A percentile compares a stretch with the other conserved stretches of the same genome.
phyloP scores from a whole-genome alignment of 768 basidiomycete species.

The Hericium coralloides region DNA sequence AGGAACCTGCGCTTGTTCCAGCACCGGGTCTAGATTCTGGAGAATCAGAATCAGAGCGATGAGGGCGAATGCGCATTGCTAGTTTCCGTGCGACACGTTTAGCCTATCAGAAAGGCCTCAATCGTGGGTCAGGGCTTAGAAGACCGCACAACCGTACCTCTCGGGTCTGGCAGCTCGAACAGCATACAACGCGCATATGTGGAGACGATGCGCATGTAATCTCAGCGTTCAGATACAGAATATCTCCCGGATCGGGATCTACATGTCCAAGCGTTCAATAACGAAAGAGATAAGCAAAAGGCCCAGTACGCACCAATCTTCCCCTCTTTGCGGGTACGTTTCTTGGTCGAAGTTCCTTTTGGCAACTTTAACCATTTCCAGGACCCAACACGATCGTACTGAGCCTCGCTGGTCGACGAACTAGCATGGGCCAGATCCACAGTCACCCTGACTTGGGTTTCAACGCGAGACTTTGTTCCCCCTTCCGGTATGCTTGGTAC shows the following conservation, averaged over 20 bases:
- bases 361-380: slow-evolving; percentile 87
- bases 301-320: slow-evolving; percentile 52
- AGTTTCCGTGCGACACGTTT: slow-evolving; percentile 88
- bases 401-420: slow-evolving; percentile 48
- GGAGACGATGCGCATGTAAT: slow-evolving; percentile 81
- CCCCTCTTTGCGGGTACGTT: slow-evolving; percentile 72
- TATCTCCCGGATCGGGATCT: slow-evolving; percentile 65
- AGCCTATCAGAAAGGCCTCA: slow-evolving; percentile 38
- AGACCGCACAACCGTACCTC: slow-evolving; percentile 43
- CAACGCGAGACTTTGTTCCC: slow-evolving; percentile 89
- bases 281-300: slow-evolving; percentile 14
- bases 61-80: slow-evolving; percentile 73
- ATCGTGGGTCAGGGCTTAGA: slow-evolving; percentile 5
- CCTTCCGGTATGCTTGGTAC: slow-evolving; percentile 75
- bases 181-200: slow-evolving; percentile 67
- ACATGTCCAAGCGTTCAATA: not conserved
- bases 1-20: slow-evolving; percentile 56
- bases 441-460: slow-evolving; percentile 85
- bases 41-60: slow-evolving; percentile 67
- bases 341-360: slow-evolving; percentile 76
- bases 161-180: slow-evolving; percentile 80
- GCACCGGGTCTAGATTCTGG: slow-evolving; percentile 34
- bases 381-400: slow-evolving; percentile 76
- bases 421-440: slow-evolving; percentile 69
- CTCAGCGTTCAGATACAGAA: slow-evolving; percentile 60